Conservation (phyloP, 202 grass and related monocot species). For the Setaria viridis region DNA sequence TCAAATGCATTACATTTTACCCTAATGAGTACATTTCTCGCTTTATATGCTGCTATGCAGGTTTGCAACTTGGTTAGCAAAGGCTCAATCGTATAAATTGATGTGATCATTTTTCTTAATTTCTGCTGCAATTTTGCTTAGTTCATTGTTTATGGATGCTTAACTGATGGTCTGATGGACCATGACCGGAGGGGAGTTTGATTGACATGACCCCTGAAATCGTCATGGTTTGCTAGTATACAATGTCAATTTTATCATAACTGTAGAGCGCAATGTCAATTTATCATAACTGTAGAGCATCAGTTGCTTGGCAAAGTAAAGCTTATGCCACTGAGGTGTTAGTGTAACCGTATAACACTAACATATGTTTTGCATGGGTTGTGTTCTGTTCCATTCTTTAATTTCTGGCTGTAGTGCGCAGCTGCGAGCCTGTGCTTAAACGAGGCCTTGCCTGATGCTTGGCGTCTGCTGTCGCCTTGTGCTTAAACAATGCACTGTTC, state of each 20-base stretch:
- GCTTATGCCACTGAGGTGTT: neutral
- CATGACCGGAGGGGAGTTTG: too few relatives aligned
- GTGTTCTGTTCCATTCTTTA: neutral
- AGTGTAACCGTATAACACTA: neutral
- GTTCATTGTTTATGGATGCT: neutral
- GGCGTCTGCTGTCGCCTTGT: neutral
- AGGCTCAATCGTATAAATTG: neutral
- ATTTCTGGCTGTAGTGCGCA: neutral
- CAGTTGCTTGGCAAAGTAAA: neutral
- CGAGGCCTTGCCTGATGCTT: neutral
- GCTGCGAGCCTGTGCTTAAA: too few relatives aligned
- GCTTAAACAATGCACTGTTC: neutral
- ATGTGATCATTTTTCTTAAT: neutral
- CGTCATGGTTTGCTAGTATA: neutral
- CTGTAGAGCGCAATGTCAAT: rapidly evolving
- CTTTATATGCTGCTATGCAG: neutral
- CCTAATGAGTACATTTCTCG: neutral
- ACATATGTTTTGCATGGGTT: neutral
- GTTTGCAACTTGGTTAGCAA: neutral
- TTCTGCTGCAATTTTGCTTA: neutral
- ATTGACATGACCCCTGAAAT: neutral
- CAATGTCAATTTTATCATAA: neutral
- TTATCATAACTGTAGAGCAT: neutral
- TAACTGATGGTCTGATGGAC: neutral
- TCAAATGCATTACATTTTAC: neutral